Evolutionary conservation across 1,284 basidiomycete genomes (phyloP), one percentile per base, ranked within the genome.

Genomic region (Gastroboletus turbinatus): DNA sequence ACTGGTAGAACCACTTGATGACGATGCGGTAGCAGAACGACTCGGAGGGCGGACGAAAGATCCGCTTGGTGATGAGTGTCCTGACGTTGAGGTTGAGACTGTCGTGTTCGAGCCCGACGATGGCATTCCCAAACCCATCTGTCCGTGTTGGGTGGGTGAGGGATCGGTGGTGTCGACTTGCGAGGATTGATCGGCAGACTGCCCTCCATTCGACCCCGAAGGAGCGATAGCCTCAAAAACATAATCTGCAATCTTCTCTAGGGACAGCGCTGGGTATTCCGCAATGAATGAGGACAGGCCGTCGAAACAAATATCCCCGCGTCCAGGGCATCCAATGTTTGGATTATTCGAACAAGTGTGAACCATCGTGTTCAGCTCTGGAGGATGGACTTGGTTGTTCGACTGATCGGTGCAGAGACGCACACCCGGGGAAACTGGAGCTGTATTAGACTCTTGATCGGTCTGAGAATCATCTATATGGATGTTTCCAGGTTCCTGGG

Each of bases 271-370:
- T 9, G 42, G 17, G 19, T 1, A 9, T 29, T 4, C 1, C 2
- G 0, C 0, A 1, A 23, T 0, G 25, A 14, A 17, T 1, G 3
- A 1, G 0, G 0, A 1, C 3, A 60, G 11, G 1, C 7, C 0
- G 7, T 58, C 29, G 5, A 35, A 1, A 16, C 45, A 52, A 21
- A 35, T 2, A 4, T 0, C 1, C 0, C 32, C 55, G 2, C 6
- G 1, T 0, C 36, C 36, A 5, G 9, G 4, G 25, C 46, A 61
- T 14, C 0, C 0, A 11, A 7, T 4, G 1, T 7, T 0, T 6
- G 40, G 16, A 1, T 46, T n/a, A 17, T 25, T 0, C 1, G 1
- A 21, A n/a, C 40, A 58, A 4, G 1, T 3, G 10, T 58, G 55
- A 16, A 25, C 14, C 9, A 14, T 8, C 4, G 7, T 4, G 0